Base-by-base conservation (phyloP, 352 stramenopile species). In the Phytophthora uliginosa region DNA sequence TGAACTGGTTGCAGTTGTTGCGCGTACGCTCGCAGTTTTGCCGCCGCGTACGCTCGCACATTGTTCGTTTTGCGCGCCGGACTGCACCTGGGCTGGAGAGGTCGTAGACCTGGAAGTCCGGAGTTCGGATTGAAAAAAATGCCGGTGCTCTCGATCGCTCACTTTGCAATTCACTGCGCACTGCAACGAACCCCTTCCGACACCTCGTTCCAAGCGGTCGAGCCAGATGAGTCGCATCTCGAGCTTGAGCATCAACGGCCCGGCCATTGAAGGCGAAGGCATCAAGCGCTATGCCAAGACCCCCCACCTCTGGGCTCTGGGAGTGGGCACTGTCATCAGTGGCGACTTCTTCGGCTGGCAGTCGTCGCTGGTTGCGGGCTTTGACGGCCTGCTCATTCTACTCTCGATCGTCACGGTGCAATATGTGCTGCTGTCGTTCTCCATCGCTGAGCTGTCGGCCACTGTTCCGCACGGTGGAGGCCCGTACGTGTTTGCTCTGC, bases 321-420 rank as follows among this genome's bases (percentile, higher is more conserved):
- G 82, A 17, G 82, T 89, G 18, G 82, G 82, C 36, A 79, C 82
- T 28, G 82, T 89, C 53, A 75, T 90, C 64, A 76, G 64, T 0
- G 83, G 83, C 17, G 70, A 90, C 59, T 90, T 88, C 47, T 90
- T 85, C 71, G 83, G 83, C 51, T 90, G 83, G 83, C 83, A 90
- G 48, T 67, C 60, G 74, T 85, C 62, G 34, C 53, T 74, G 2
- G 55, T 74, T 5, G 67, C 67, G 15, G 67, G 67, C 28, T 70
- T 75, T 48, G 55, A 84, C 47, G 83, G 81, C 5, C 67, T 89
- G 5, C 70, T 86, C 38, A 80, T 89, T 50, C 79, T 86, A 54
- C 66, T 90, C 28, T 53, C 78, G n/a, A 59, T 90, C 65, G 81
- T 86, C n/a, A 87, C 82, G 7, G 80, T 85, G 55, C 70, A 85